Evolutionary conservation across 2,329 filamentous ascomycete genomes (phyloP), one percentile per base, ranked within the genome.

Genomic region (Aspergillus novoparasiticus): DNA sequence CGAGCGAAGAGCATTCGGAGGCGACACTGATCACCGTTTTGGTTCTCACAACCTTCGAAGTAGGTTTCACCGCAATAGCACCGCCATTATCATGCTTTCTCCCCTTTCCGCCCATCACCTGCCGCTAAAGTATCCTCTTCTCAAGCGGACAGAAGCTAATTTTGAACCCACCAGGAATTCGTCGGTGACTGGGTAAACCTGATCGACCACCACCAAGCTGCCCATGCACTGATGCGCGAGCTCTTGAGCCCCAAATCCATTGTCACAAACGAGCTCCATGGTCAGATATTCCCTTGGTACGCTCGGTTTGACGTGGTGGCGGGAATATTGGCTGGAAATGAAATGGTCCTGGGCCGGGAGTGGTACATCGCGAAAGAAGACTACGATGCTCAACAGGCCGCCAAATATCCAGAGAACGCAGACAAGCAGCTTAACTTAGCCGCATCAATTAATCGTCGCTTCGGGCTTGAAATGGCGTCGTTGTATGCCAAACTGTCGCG

Each of bases 181-280:
- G 84, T 98, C 53, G 95, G 95, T 14, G 95, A 99, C 75, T 98
- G 93, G 93, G 88, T 96, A 59, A 97, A 96, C 71, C 83, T 98
- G 19, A 90, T 95, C 78, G 92, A 93, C 26, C 95, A 98, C 75
- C 94, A 97, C 75, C 93, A 90, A 74, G 95, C 94, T 12, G 95
- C 95, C 0, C 87, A 91, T 72, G 88, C 92, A 66, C 90, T 98
- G 70, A 81, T 98, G 53, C 90, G 85, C 1, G 87, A 90, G 50
- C 80, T 97, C 0, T 94, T 93, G 74, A 93, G 89, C 0, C 91
- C 93, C 0, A 83, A 93, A 65, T 90, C 88, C 0, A 87, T 92
- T 50, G 88, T 90, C 80, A 83, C 90, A 67, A 90, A 89, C 11
- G 83, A 90, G 4, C 85, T 91, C 16, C 87, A 90, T 34, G 87